phyloP scores from a whole-genome alignment of 106 monocot species.

The Hemerocallis citrina region DNA sequence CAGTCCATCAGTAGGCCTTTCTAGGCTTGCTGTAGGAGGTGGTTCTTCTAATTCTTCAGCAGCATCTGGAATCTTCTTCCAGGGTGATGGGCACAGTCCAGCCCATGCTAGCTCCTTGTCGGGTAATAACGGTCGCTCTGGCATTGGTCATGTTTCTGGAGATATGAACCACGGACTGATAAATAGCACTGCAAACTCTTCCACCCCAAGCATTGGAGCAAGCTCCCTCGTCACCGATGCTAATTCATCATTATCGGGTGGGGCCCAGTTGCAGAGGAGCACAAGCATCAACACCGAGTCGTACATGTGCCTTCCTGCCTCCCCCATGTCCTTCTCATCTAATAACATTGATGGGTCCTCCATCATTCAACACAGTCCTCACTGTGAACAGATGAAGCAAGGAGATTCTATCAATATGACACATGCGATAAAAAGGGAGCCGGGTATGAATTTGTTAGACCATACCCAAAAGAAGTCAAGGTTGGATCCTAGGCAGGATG shows the following conservation, averaged over 20 bases:
- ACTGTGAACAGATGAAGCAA: conserved; percentile 54
- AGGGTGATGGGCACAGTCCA: conserved; percentile 28
- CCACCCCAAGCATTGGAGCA: conserved; percentile 75
- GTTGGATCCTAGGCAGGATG: conserved; percentile 56
- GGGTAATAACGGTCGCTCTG: conserved; percentile 11
- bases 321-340: conserved; percentile 91
- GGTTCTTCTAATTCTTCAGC: conserved; percentile 25
- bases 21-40: conserved; percentile 10
- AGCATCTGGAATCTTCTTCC: conserved; percentile 29
- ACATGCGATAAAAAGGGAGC: conserved; percentile 36
- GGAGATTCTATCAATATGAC: conserved; percentile 37
- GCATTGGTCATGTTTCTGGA: conserved; percentile 14
- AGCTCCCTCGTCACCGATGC: conserved; percentile 91
- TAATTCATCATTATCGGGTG: conserved; percentile 65
- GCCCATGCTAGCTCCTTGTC: conserved; percentile 29
- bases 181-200: conserved; percentile 62
- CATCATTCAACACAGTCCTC: conserved; percentile 58
- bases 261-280: conserved; percentile 72
- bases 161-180: conserved; percentile 44
- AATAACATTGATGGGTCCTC: conserved; percentile 75
- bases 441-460: conserved; percentile 15
- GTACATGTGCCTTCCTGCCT: conserved; percentile 60
- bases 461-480: conserved; percentile 61
- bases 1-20: conserved; percentile 15
- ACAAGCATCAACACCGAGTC: conserved; percentile 75